Evolutionary conservation across 2,329 filamentous ascomycete species (phyloP).

Genomic region (Aspergillus japonicus): DNA sequence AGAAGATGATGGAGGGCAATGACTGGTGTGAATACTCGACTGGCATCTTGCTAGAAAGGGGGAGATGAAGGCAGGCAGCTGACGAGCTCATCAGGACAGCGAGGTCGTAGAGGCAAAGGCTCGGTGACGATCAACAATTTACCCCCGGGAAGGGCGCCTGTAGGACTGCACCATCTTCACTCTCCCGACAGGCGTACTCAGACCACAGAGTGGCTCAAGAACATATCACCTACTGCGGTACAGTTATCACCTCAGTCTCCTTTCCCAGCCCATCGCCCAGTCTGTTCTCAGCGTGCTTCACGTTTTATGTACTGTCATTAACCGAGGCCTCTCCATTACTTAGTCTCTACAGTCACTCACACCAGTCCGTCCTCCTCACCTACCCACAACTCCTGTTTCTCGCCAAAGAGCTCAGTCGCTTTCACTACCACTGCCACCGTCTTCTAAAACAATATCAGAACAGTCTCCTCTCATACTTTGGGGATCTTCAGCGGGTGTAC

Average conservation of each 20-base stretch:
- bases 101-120: constrained; percentile 16
- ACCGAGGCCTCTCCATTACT: background rate
- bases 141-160: constrained; percentile 17
- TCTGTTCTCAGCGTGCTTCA: background rate
- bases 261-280: too few species aligned
- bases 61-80: background rate
- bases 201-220: background rate
- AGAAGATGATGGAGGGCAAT: too few species aligned
- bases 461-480: background rate
- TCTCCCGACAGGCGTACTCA: background rate
- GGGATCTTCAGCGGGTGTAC: background rate
- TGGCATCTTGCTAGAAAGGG: too few species aligned
- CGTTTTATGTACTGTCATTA: background rate
- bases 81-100: constrained; percentile 10
- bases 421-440: background rate
- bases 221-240: background rate
- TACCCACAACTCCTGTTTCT: background rate
- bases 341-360: background rate
- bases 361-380: background rate
- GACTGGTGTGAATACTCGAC: too few species aligned
- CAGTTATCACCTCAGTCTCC: background rate
- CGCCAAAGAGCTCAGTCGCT: background rate
- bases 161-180: constrained; percentile 3
- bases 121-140: constrained; percentile 16
- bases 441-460: background rate